Evolutionary conservation across 495 filamentous ascomycete species (phyloP), one percentile per base, ranked within the genome.

Genomic region (Neurospora hispaniola): DNA sequence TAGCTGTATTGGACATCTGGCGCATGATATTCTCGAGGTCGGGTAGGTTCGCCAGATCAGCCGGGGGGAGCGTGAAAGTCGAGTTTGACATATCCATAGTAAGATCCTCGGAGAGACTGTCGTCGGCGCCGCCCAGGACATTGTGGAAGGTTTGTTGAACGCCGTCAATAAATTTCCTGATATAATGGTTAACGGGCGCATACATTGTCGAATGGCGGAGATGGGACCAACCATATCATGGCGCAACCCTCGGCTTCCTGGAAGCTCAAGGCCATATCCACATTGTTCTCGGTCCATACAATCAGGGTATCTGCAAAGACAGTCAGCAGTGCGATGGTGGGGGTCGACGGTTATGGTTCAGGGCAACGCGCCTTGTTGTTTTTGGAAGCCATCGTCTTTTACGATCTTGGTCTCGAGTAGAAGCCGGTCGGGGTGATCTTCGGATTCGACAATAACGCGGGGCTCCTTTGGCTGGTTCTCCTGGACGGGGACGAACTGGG

Each of bases 191-290:
- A 81, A 77, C 39, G 14, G 54, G 54, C 54, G 54, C 54, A 66
- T 35, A 35, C 27, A 5, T 8, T 1, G 18, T 35, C 35, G 62
- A 5, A 27, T 59, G 74, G 83, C 76, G 81, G 43, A 74, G 62
- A 31, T 31, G 12, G 42, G 10, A 80, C 79, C 48, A 74, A 96
- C 96, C 96, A 99, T 81, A 98, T 97, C 31, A 90, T 85, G 12
- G 90, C 89, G 81, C 96, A 99, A 18, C 96, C 96, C 73, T 98
- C 96, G 4, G 96, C 91, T 81, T 98, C 96, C 82, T 99, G 96
- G 81, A 99, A 99, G 81, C 95, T 98, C 71, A 99, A 87, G 42
- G 96, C 96, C 96, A 99, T 98, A 79, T 99, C 96, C 72, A 92
- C 90, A 39, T 91, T 91, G 83, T 89, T 92, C 54, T 99, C 96